Evolutionary conservation across 108 stramenopile genomes (phyloP).

Genomic region (Skeletonema grethae): DNA sequence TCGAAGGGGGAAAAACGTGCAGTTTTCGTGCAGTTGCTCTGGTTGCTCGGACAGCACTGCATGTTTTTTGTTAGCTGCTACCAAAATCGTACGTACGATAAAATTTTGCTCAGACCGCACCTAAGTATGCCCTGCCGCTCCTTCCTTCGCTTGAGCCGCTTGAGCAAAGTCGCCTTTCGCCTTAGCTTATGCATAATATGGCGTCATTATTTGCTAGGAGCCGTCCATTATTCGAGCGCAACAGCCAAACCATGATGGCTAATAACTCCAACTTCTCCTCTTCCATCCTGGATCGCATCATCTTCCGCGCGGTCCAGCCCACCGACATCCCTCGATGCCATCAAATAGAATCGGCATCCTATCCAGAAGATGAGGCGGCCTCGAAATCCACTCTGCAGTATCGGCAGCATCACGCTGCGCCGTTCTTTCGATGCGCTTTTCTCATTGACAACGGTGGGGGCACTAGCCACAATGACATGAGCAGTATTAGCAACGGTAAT

Average conservation of each 20-base stretch:
- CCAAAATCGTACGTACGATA: too few relatives aligned
- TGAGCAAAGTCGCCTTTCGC: too few relatives aligned
- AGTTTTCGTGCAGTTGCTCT: too few relatives aligned
- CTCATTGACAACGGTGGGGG: slow-evolving; percentile 29
- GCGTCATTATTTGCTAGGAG: not conserved
- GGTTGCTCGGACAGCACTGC: too few relatives aligned
- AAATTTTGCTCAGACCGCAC: too few relatives aligned
- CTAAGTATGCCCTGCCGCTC: too few relatives aligned
- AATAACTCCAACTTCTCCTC: slow-evolving; percentile 1
- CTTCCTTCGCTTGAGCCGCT: too few relatives aligned
- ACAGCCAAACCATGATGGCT: not conserved
- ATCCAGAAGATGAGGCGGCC: slow-evolving; percentile 84
- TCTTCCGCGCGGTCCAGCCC: slow-evolving; percentile 64
- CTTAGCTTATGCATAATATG: too few relatives aligned
- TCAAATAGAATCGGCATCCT: slow-evolving; percentile 65
- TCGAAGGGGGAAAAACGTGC: too few relatives aligned
- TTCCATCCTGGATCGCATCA: slow-evolving; percentile 28
- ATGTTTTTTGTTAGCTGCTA: too few relatives aligned
- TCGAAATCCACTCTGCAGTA: slow-evolving; percentile 80
- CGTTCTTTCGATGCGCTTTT: slow-evolving; percentile 82
- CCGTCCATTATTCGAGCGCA: not conserved
- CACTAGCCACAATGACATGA: not conserved
- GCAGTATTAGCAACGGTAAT: not conserved
- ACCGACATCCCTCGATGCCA: slow-evolving; percentile 73
- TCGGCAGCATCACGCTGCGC: slow-evolving; percentile 86